These are phyloP conservation scores for Populus hybrid DNA, from an alignment of 441 rosid species.

Conservation along the genomic window DNA sequence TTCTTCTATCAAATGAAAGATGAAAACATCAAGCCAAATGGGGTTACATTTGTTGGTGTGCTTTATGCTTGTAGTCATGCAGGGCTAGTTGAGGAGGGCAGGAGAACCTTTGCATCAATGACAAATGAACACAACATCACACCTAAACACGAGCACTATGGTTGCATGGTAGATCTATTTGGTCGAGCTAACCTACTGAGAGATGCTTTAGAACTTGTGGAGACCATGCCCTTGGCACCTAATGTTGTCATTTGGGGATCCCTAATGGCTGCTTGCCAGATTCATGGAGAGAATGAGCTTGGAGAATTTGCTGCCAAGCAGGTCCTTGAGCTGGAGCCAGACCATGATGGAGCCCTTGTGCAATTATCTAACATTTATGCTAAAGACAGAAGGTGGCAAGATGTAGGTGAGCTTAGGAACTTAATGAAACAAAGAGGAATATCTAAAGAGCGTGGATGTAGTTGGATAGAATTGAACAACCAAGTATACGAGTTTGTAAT, in stretches of 20 bases:
- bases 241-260: conserved; percentile 72
- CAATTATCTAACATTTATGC: conserved; percentile 54
- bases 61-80: conserved; percentile 70
- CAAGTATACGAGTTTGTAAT: conserved; percentile 48
- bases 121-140: conserved; percentile 29
- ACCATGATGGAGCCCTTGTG: conserved; percentile 65
- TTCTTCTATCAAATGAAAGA: conserved; percentile 52
- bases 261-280: conserved; percentile 56
- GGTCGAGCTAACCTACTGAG: conserved; percentile 53
- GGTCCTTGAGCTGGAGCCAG: conserved; percentile 51
- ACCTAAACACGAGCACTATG: conserved; percentile 60
- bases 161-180: conserved; percentile 62
- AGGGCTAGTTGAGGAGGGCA: conserved; percentile 51
- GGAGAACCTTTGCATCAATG: conserved; percentile 42
- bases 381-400: conserved; percentile 48
- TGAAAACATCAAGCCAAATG: conserved; percentile 45
- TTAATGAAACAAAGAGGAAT: conserved; percentile 50
- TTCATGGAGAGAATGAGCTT: conserved; percentile 47
- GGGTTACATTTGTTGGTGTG: conserved; percentile 56
- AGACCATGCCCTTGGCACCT: conserved; percentile 53
- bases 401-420: conserved; percentile 48
- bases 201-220: conserved; percentile 44
- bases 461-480: conserved; percentile 47
- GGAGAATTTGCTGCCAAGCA: conserved; percentile 57
- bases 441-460: conserved; percentile 45